Evolutionary conservation across 176 grass and related monocot species (phyloP), one percentile per base, ranked within the genome.

Genomic region (Alopecurus myosuroides): DNA sequence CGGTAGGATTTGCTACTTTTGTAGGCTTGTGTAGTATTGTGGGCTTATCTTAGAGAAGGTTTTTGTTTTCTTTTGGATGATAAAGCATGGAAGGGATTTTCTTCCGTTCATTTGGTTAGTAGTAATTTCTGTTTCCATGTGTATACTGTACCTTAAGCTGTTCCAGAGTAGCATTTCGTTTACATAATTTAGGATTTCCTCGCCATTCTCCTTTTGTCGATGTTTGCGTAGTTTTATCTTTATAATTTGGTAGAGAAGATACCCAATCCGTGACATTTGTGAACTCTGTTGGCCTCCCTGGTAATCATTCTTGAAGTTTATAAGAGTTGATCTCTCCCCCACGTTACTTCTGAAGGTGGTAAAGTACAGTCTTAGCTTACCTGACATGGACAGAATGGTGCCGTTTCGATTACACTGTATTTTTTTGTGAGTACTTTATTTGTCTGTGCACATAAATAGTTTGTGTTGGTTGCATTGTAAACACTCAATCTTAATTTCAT

Each of bases 251-350:
- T 74, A 33, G 11, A 45, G 30, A 42, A 15, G 18, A 9, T 31
- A 44, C 41, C 42, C 23, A 28, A 7, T 45, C 20, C 34, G 18
- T 48, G 46, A 20, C 26, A 65, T 70, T 29, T 56, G 10, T 30
- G 15, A 20, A 73, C 36, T 44, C 18, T 28, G 14, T 41, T 63
- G 23, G 28, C 53, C 29, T 83, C 19, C 30, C 49, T 66, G 14
- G 51, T 49, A 84, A 14, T 5, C 39, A 22, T n/a, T 35, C 44
- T 76, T 85, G 56, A 50, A 84, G 12, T 76, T 64, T 76, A 50
- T 25, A 57, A 67, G 41, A 23, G 45, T 75, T 76, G 18, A 63
- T 11, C 15, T 64, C 25, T 19, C 84, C 2, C 25, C 2, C 25
- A 18, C n/a, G 22, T 62, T 29, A 50, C 39, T 44, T 81, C 7